Evolutionary conservation across 1,284 basidiomycete genomes (phyloP).

Genomic region (Ustilago lituana): DNA sequence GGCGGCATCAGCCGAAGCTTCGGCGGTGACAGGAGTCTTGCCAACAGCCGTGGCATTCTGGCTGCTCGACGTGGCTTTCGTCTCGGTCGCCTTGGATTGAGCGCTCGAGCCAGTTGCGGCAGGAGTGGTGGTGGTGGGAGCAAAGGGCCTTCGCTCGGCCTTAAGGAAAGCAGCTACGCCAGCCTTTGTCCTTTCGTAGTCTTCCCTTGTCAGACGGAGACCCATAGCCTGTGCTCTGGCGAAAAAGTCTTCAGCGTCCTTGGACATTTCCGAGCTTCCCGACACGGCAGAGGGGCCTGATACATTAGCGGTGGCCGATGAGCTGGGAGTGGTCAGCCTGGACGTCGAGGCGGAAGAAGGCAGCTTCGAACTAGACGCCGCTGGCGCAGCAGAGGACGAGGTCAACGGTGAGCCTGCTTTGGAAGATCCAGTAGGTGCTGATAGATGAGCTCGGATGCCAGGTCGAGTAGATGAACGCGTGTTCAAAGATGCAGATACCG

Average conservation of each 20-base stretch:
- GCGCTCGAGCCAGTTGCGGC: conserved; percentile 6
- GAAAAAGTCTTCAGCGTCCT: conserved; percentile 61
- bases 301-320: background rate
- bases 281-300: conserved; percentile 5
- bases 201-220: conserved; percentile 59
- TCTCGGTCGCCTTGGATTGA: conserved; percentile 7
- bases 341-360: conserved; percentile 3
- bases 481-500: conserved; percentile 5
- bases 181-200: conserved; percentile 62
- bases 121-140: conserved; percentile 4
- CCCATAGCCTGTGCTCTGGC: conserved; percentile 65
- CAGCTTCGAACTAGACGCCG: background rate
- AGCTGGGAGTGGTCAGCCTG: background rate
- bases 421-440: conserved; percentile 1
- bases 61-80: conserved; percentile 5
- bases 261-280: conserved; percentile 14
- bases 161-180: conserved; percentile 65
- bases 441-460: conserved; percentile 15
- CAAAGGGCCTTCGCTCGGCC: conserved; percentile 52
- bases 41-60: background rate
- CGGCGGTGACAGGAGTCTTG: conserved; percentile 1
- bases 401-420: conserved; percentile 11
- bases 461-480: conserved; percentile 5
- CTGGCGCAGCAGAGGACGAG: background rate
- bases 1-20: background rate